Evolutionary conservation across 2,329 filamentous ascomycete species (phyloP).

Genomic region (Alternaria sp.): DNA sequence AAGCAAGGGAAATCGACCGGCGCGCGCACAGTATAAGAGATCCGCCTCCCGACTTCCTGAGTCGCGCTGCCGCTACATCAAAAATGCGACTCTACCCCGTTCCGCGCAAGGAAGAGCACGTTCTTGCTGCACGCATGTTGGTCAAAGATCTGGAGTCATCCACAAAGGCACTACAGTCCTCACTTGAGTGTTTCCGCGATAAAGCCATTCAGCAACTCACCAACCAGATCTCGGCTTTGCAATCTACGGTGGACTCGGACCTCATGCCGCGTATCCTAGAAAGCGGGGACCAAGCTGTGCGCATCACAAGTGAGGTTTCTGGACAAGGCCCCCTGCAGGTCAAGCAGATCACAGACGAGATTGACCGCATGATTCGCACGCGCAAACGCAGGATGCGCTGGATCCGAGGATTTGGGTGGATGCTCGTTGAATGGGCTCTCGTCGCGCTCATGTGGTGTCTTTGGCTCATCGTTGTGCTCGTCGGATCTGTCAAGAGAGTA

Average conservation of each 20-base stretch:
- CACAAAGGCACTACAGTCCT: conserved; percentile 57
- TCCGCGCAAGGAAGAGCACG: conserved; percentile 58
- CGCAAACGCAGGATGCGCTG: conserved; percentile 76
- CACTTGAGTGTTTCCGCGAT: conserved; percentile 57
- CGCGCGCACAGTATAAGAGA: conserved; percentile 61
- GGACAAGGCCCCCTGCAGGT: conserved; percentile 78
- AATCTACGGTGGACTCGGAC: conserved; percentile 56
- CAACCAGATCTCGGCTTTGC: conserved; percentile 51
- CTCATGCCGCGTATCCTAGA: conserved; percentile 67
- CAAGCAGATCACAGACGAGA: conserved; percentile 78
- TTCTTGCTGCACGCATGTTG: conserved; percentile 60
- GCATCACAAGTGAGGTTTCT: conserved; percentile 76
- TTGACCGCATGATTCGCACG: conserved; percentile 72
- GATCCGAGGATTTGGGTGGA: conserved; percentile 77
- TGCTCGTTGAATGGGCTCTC: conserved; percentile 83
- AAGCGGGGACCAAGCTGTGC: conserved; percentile 79
- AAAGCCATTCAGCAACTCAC: conserved; percentile 53
- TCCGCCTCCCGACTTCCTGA: conserved; percentile 44
- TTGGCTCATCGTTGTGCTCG: conserved; percentile 85
- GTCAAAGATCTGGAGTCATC: conserved; percentile 56
- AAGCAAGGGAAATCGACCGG: conserved; percentile 79
- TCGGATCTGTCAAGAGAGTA: conserved; percentile 69
- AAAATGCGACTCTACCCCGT: conserved; percentile 53
- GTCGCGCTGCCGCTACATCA: conserved; percentile 53
- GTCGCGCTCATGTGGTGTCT: conserved; percentile 93